phyloP scores from a whole-genome alignment of 129 eudicot species.

The Gnaphalium uliginosum region DNA sequence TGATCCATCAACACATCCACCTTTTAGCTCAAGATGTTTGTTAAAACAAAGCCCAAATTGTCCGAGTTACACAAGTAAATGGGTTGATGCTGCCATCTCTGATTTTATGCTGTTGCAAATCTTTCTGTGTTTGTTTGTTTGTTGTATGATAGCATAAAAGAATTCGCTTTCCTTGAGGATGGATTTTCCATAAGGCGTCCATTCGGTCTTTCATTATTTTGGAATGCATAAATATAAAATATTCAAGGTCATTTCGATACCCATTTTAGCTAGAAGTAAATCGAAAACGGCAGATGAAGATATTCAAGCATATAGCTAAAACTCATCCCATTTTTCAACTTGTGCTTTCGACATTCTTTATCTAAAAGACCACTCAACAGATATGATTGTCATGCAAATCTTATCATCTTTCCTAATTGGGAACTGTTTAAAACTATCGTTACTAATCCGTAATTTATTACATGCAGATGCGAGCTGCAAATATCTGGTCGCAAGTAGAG shows the following conservation, averaged over 20 bases:
- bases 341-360: neutral
- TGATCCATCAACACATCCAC: no score
- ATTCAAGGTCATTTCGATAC: no score
- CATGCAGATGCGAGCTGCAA: slow-evolving; percentile 69
- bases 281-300: no score
- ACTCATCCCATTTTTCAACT: neutral
- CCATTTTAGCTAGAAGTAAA: neutral
- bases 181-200: neutral
- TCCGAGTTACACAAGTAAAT: neutral
- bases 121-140: neutral
- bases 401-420: neutral
- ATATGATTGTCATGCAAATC: neutral
- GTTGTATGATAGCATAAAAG: neutral
- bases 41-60: neutral
- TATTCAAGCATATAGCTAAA: neutral
- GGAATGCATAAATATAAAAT: neutral
- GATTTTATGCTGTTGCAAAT: neutral
- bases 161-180: neutral
- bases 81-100: neutral
- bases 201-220: neutral
- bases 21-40: no score
- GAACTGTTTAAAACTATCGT: neutral
- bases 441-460: slow-evolving; percentile 17
- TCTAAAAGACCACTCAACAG: neutral
- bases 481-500: slow-evolving; percentile 80